These are phyloP conservation scores for Antrodiella citrinella DNA, from an alignment of 768 basidiomycete species.

Conservation along the genomic window DNA sequence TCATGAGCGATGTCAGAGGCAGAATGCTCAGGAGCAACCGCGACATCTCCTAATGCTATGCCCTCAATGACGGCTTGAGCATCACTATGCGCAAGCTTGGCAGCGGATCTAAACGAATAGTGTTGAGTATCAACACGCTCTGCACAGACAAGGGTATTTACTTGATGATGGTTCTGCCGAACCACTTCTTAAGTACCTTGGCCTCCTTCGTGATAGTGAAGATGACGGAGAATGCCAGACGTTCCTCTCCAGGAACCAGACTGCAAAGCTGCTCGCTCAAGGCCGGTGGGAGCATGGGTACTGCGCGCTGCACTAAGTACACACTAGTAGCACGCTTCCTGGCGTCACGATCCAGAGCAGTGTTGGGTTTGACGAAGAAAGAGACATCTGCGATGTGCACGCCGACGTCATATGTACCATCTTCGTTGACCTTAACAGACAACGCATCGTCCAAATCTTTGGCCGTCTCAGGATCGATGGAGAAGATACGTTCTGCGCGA, in stretches of 20 bases:
- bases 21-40: conserved; percentile 50
- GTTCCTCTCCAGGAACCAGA: conserved; percentile 79
- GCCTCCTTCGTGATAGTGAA: conserved; percentile 84
- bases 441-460: conserved; percentile 95
- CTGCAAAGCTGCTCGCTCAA: conserved; percentile 92
- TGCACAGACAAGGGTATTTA: conserved; percentile 26
- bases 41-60: conserved; percentile 41
- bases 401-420: conserved; percentile 88
- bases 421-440: conserved; percentile 81
- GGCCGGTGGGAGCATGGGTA: conserved; percentile 95
- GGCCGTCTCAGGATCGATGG: conserved; percentile 84
- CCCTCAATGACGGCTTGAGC: conserved; percentile 82
- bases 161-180: conserved; percentile 90
- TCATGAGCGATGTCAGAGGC: conserved; percentile 64
- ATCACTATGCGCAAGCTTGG: conserved; percentile 75
- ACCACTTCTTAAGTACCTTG: conserved; percentile 81
- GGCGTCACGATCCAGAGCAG: conserved; percentile 96
- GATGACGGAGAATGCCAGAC: conserved; percentile 83
- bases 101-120: conserved; percentile 57
- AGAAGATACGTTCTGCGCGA: conserved; percentile 79
- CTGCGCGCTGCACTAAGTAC: conserved; percentile 91
- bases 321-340: conserved; percentile 96
- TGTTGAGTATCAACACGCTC: not conserved
- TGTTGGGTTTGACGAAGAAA: conserved; percentile 90
- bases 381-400: conserved; percentile 97